Percentiles rank a stretch among this genome's conserved stretches.
Evolutionary conservation across 2,329 filamentous ascomycete species (phyloP).

Genomic region (Trichoderma harzianum): DNA sequence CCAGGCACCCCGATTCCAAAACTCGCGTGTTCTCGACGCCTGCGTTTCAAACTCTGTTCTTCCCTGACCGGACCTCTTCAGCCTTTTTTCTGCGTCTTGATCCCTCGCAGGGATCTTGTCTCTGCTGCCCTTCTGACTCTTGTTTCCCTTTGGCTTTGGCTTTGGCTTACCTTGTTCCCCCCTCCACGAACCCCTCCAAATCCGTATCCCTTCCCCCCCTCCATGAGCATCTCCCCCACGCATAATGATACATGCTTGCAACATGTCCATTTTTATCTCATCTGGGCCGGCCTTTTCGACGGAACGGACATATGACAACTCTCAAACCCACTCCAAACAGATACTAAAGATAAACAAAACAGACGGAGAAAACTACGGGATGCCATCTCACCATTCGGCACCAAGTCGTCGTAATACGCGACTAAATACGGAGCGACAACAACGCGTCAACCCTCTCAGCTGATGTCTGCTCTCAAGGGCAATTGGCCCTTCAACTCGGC

Average conservation of each 20-base stretch:
- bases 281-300: neutral
- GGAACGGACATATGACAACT: neutral
- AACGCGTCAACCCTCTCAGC: constrained; percentile 12
- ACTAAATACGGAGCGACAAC: neutral
- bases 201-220: neutral
- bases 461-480: constrained; percentile 2
- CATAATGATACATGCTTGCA: neutral
- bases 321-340: neutral
- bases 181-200: neutral
- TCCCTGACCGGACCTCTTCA: neutral
- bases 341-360: neutral
- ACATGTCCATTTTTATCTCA: neutral
- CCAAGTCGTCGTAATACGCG: neutral
- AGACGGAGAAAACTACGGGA: neutral
- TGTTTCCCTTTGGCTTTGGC: neutral
- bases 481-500: neutral
- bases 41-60: constrained; percentile 10
- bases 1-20: neutral
- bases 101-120: neutral
- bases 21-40: neutral
- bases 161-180: neutral
- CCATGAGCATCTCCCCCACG: constrained; percentile 1
- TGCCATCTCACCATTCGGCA: neutral
- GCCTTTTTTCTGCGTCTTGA: neutral
- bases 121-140: constrained; percentile 14